These are phyloP conservation scores for Aschersonia sp. DNA, from an alignment of 2,329 filamentous ascomycete species.

Conservation along the genomic window DNA sequence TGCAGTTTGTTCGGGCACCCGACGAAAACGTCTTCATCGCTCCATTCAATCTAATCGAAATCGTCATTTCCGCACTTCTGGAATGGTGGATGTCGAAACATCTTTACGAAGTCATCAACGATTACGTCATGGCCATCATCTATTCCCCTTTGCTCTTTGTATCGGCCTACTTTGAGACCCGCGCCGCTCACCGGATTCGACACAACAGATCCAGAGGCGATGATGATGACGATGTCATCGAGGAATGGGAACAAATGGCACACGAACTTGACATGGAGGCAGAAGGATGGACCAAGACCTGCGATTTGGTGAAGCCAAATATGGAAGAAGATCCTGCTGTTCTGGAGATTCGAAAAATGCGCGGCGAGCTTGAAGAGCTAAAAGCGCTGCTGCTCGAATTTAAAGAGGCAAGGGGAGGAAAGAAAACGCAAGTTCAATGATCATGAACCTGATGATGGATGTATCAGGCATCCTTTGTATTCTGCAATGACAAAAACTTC, in stretches of 20 bases:
- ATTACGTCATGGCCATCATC: slow-evolving; percentile 71
- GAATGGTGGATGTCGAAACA: slow-evolving; percentile 88
- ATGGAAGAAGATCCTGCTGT: slow-evolving; percentile 65
- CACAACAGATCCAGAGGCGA: slow-evolving; percentile 68
- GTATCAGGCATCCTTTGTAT: too few relatives aligned
- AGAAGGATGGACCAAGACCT: slow-evolving; percentile 74
- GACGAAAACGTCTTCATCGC: slow-evolving; percentile 98
- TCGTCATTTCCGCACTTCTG: slow-evolving; percentile 62
- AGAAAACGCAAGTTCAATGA: neutral
- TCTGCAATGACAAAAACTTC: too few relatives aligned
- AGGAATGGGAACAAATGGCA: slow-evolving; percentile 85
- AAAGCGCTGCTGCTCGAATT: slow-evolving; percentile 29
- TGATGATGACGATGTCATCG: slow-evolving; percentile 72
- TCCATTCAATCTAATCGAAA: slow-evolving; percentile 86
- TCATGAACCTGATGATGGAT: too few relatives aligned
- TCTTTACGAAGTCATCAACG: slow-evolving; percentile 69
- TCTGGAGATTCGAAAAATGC: slow-evolving; percentile 48
- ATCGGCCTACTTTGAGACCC: slow-evolving; percentile 58
- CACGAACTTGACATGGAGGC: slow-evolving; percentile 62
- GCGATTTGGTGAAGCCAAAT: slow-evolving; percentile 63
- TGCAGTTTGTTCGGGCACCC: slow-evolving; percentile 91
- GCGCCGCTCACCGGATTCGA: slow-evolving; percentile 49
- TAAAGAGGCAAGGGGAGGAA: slow-evolving; percentile 1
- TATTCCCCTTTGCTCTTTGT: slow-evolving; percentile 75
- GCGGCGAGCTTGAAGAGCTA: slow-evolving; percentile 41